Evolutionary conservation across 192 early-diverging fungal genomes (phyloP).

Genomic region (Coemansia sp.): DNA sequence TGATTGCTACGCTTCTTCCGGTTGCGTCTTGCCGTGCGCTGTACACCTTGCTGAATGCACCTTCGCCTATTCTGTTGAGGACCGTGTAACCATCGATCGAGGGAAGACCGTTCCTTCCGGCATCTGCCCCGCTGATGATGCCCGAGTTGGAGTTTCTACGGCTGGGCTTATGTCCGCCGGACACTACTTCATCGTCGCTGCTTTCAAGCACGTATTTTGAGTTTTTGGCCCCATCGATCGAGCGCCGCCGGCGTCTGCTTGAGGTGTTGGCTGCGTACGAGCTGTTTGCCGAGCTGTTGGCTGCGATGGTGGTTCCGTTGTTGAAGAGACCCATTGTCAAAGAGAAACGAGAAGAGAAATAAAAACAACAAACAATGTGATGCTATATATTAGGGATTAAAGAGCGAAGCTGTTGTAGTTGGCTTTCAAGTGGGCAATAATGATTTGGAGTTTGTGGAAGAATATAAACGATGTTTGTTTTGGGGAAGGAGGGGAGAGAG

Average conservation of each 20-base stretch:
- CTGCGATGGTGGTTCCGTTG: slow-evolving; percentile 11
- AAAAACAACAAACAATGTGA: too few relatives aligned
- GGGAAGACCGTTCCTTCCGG: slow-evolving; percentile 36
- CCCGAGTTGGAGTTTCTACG: slow-evolving; percentile 49
- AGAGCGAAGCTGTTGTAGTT: too few relatives aligned
- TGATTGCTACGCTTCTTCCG: slow-evolving; percentile 76
- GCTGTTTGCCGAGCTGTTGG: slow-evolving; percentile 6
- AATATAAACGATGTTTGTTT: too few relatives aligned
- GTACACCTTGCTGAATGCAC: slow-evolving; percentile 86
- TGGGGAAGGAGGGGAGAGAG: too few relatives aligned
- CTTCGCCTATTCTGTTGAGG: slow-evolving; percentile 52
- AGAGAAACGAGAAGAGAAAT: not conserved
- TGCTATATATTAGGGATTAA: too few relatives aligned
- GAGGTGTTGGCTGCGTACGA: not conserved
- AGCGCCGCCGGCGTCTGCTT: slow-evolving; percentile 40
- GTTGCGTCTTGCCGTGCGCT: slow-evolving; percentile 58
- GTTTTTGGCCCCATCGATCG: slow-evolving; percentile 36
- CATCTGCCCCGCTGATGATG: slow-evolving; percentile 19
- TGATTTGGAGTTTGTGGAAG: too few relatives aligned
- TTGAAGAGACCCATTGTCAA: slow-evolving; percentile 31
- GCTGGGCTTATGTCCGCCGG: not conserved
- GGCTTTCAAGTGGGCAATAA: too few relatives aligned
- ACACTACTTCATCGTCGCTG: slow-evolving; percentile 30
- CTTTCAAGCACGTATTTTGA: slow-evolving; percentile 26
- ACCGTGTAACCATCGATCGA: slow-evolving; percentile 53